These are phyloP conservation scores for Apiotrichum siamense DNA, from an alignment of 1,284 basidiomycete species.

Conservation along the genomic window DNA sequence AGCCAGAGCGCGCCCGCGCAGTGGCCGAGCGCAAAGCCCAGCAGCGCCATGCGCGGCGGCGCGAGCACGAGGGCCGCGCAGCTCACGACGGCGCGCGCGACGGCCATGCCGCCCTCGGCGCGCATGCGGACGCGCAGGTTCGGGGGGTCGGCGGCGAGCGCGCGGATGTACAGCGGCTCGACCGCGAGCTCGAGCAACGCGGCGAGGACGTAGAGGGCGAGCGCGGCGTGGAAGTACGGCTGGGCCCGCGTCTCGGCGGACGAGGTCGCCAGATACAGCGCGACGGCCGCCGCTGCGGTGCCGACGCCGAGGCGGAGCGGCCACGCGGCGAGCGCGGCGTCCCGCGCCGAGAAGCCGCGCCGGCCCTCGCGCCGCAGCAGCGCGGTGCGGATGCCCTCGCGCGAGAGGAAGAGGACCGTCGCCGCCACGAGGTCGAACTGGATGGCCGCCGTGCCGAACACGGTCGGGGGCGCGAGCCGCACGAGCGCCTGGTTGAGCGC, in stretches of 20 bases:
- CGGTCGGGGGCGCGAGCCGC: conserved; percentile 73
- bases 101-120: conserved; percentile 75
- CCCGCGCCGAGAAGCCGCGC: background rate
- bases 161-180: conserved; percentile 75
- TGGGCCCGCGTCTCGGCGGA: conserved; percentile 56
- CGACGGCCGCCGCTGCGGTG: conserved; percentile 54
- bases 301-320: conserved; percentile 57
- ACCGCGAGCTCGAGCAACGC: conserved; percentile 69
- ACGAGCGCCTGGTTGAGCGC: conserved; percentile 76
- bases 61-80: conserved; percentile 55
- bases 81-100: conserved; percentile 64
- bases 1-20: conserved; percentile 58
- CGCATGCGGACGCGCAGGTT: conserved; percentile 63
- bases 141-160: conserved; percentile 55
- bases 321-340: conserved; percentile 48
- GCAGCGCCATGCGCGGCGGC: conserved; percentile 53
- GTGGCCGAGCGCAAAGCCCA: conserved; percentile 79
- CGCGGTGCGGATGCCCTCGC: conserved; percentile 84
- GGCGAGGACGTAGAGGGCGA: conserved; percentile 64
- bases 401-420: conserved; percentile 82
- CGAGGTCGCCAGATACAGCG: conserved; percentile 54
- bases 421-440: conserved; percentile 81
- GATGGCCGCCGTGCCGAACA: conserved; percentile 78
- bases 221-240: conserved; percentile 58
- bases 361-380: conserved; percentile 50